phyloP scores from a whole-genome alignment of 2,329 filamentous ascomycete genomes.

The Dactylellina drechsleri region DNA sequence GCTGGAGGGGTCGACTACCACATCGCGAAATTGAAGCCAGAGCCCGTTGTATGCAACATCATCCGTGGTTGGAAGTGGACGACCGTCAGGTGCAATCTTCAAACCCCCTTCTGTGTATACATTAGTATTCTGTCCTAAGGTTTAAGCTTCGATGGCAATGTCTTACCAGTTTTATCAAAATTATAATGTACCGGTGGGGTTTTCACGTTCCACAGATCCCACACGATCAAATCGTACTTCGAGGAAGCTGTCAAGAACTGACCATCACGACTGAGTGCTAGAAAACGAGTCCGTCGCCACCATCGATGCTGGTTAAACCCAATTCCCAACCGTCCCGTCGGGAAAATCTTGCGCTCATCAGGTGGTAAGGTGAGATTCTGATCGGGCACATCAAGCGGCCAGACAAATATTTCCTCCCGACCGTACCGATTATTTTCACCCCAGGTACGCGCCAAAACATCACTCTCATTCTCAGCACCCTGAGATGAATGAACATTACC shows the following conservation, averaged over 20 bases:
- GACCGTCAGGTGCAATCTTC: constrained; percentile 22
- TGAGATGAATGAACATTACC: constrained; percentile 41
- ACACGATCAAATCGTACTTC: constrained; percentile 39
- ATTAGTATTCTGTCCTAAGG: not conserved
- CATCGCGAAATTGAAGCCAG: constrained; percentile 57
- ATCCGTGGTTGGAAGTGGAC: constrained; percentile 26
- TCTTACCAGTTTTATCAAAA: constrained; percentile 7
- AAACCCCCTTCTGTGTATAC: not conserved
- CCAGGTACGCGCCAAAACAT: constrained; percentile 30
- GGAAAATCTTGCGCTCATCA: constrained; percentile 38
- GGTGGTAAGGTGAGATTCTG: constrained; percentile 25
- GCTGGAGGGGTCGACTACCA: constrained; percentile 31
- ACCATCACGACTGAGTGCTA: constrained; percentile 55
- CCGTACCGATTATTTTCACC: constrained; percentile 53
- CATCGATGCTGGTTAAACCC: constrained; percentile 42
- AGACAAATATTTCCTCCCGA: constrained; percentile 54
- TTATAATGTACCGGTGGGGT: constrained; percentile 9
- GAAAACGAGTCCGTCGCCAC: constrained; percentile 42
- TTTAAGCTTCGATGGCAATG: not conserved
- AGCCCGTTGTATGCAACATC: constrained; percentile 56
- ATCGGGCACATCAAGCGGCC: constrained; percentile 26
- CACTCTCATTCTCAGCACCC: constrained; percentile 40
- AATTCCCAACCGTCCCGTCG: constrained; percentile 26
- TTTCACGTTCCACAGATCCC: constrained; percentile 48
- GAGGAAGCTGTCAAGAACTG: constrained; percentile 48